Evolutionary conservation across 768 basidiomycete genomes (phyloP).

Genomic region (Mycena galericulata): DNA sequence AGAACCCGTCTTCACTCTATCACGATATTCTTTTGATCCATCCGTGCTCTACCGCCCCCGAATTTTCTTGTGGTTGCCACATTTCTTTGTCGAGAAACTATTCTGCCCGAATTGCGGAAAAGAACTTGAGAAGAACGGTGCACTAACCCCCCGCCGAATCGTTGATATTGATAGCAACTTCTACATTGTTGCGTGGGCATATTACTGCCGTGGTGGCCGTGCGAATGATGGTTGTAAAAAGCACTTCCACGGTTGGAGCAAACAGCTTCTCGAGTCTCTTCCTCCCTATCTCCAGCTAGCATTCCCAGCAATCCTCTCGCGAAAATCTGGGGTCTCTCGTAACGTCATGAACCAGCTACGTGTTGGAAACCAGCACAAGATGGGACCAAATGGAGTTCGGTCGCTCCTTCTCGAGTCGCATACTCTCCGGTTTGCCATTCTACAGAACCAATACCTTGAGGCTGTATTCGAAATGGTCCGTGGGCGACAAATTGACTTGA

Average conservation of each 20-base stretch:
- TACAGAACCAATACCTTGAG: slow-evolving; percentile 39
- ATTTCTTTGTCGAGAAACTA: slow-evolving; percentile 33
- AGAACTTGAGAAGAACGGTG: slow-evolving; percentile 36
- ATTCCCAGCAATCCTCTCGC: neutral
- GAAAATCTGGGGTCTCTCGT: slow-evolving; percentile 12
- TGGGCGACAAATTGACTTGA: neutral
- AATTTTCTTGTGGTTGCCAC: slow-evolving; percentile 37
- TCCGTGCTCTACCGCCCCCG: slow-evolving; percentile 26
- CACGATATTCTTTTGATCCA: slow-evolving; percentile 26
- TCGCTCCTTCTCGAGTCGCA: slow-evolving; percentile 37
- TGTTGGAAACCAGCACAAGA: slow-evolving; percentile 41
- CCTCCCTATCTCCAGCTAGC: neutral
- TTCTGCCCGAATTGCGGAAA: slow-evolving; percentile 26
- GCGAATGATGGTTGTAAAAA: slow-evolving; percentile 29
- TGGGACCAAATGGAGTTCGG: slow-evolving; percentile 37
- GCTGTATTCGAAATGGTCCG: slow-evolving; percentile 31
- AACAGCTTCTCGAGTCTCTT: neutral
- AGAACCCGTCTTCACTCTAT: too few relatives aligned
- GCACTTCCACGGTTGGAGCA: slow-evolving; percentile 34
- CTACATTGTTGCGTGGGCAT: slow-evolving; percentile 41
- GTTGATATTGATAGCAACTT: slow-evolving; percentile 35
- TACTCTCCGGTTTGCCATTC: slow-evolving; percentile 33
- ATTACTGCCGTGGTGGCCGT: slow-evolving; percentile 42
- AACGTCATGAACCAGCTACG: slow-evolving; percentile 31
- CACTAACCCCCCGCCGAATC: slow-evolving; percentile 34